Base-by-base conservation (phyloP, 768 basidiomycete genomes). In the Russula dissimulans region DNA sequence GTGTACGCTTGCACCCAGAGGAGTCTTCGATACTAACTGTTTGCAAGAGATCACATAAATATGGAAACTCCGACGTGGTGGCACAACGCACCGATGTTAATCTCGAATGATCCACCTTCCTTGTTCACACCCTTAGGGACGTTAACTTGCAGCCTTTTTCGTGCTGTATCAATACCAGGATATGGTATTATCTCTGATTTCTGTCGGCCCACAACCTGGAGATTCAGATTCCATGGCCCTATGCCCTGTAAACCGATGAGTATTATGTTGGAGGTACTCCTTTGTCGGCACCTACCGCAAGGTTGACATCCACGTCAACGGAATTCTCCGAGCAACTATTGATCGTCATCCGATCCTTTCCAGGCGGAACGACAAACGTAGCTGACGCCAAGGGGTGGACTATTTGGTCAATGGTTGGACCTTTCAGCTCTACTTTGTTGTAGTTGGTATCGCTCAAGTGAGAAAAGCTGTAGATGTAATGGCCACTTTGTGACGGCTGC, bases 331-430 rank as follows among this genome's bases (percentile, higher is more conserved):
- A 86, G 69, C 95, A 97, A 58, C 84, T 92, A 70, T 78, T 89
- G 61, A 89, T 78, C 43, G 73, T 77, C 62, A 77, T 77, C 69
- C 78, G 85, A 43, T 78, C 78, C 54, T 78, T 74, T 43, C 73
- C 75, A 31, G 75, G 72, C 44, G 71, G 67, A 9, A 71, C 68
- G 32, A 75, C 76, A 65, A 94, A 91, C 61, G 86, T 82, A 2
- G 87, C 91, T 41, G 82, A 79, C 0, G 94, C 93, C 43, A 91
- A 77, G 1, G 95, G 93, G 71, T 97, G 94, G 39, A 97, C 89
- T 41, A 89, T 78, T 72, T 95, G 91, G 57, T 90, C 85, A 65
- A 95, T 91, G 60, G 82, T 83, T 44, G 88, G 83, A 26, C 87
- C 87, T 41, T 84, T 77, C 18, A 97, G 75, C 22, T 83, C 81